Percentiles rank a stretch among this genome's conserved stretches.
phyloP scores from a whole-genome alignment of 768 basidiomycete species.

The Boletus bicolor region DNA sequence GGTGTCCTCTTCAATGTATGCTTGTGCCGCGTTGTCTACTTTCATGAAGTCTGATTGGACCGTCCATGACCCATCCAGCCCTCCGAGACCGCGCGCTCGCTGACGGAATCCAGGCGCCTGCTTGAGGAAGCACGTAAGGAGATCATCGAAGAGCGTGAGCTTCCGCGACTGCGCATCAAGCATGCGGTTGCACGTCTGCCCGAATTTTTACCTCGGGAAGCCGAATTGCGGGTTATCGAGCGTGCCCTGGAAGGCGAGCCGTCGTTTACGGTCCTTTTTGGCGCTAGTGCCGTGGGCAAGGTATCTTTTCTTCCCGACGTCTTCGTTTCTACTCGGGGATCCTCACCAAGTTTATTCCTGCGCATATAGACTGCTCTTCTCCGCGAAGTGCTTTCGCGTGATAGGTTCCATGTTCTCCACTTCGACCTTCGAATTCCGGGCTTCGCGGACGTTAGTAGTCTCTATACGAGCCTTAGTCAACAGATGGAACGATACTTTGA shows the following conservation, averaged over 20 bases:
- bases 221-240: constrained; percentile 64
- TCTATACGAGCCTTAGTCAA: constrained; percentile 72
- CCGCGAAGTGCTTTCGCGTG: constrained; percentile 67
- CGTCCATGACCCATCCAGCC: constrained; percentile 46
- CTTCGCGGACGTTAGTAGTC: constrained; percentile 75
- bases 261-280: constrained; percentile 76
- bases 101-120: constrained; percentile 72
- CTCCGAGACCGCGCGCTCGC: constrained; percentile 71
- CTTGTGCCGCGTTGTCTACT: constrained; percentile 6
- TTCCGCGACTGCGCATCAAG: constrained; percentile 61
- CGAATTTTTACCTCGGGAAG: constrained; percentile 65
- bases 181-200: constrained; percentile 79
- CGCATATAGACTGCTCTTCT: constrained; percentile 64
- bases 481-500: constrained; percentile 84
- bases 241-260: constrained; percentile 64
- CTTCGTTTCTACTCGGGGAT: background rate
- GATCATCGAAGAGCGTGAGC: constrained; percentile 64
- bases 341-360: background rate
- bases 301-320: constrained; percentile 30
- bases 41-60: constrained; percentile 8
- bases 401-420: constrained; percentile 74
- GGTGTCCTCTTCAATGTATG: constrained; percentile 72
- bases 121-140: constrained; percentile 78
- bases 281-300: constrained; percentile 81
- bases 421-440: constrained; percentile 83